Conservation (phyloP, 2,329 filamentous ascomycete genomes). For the Sphaerulina musiva region DNA sequence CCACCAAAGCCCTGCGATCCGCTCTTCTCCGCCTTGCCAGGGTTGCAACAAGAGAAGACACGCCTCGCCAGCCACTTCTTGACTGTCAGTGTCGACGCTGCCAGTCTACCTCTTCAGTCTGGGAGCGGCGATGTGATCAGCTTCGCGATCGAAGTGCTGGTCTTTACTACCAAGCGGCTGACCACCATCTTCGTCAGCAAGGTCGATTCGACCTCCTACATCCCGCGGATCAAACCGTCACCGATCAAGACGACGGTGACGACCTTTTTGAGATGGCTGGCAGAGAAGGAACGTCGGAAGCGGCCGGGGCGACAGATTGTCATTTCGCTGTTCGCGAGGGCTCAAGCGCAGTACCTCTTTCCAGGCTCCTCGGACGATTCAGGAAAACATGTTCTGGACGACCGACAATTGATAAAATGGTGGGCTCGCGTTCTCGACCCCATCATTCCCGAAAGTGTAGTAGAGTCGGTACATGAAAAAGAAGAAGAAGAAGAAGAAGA, state of each 20-base stretch:
- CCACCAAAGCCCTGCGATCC: conserved; percentile 67
- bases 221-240: conserved; percentile 60
- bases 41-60: conserved; percentile 65
- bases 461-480: conserved; percentile 22
- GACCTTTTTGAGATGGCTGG: conserved; percentile 68
- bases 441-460: conserved; percentile 47
- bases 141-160: conserved; percentile 77
- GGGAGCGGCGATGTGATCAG: conserved; percentile 54
- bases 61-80: conserved; percentile 82
- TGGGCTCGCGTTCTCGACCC: conserved; percentile 87
- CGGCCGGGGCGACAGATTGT: conserved; percentile 46
- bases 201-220: conserved; percentile 88
- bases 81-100: conserved; percentile 42
- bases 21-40: conserved; percentile 72
- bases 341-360: conserved; percentile 91
- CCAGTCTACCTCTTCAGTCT: conserved; percentile 15
- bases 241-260: conserved; percentile 68
- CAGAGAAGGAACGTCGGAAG: conserved; percentile 54
- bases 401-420: conserved; percentile 85
- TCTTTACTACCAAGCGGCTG: conserved; percentile 72
- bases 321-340: conserved; percentile 83
- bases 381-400: conserved; percentile 85
- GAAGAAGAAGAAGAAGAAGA: too few relatives aligned
- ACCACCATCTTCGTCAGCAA: conserved; percentile 94
- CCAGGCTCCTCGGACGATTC: conserved; percentile 80